A percentile compares a stretch with the other conserved stretches of the same genome.
Conservation (phyloP, 768 basidiomycete genomes). For the Rhodosporidiobolus odoratus region DNA sequence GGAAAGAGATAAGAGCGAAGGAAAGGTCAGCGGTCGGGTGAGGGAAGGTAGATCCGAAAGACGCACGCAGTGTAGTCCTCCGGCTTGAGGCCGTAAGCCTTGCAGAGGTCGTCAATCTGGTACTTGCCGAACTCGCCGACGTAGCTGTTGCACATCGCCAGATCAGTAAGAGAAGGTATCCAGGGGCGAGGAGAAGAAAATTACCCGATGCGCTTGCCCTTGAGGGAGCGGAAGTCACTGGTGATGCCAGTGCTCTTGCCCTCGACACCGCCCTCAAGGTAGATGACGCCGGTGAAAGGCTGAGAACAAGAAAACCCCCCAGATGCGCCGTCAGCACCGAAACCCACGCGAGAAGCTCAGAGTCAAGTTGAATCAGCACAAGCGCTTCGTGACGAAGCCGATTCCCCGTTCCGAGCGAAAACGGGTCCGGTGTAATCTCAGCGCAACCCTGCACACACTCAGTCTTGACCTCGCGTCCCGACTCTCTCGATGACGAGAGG, state of each 20-base stretch:
- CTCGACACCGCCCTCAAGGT: conserved; percentile 40
- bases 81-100: conserved; percentile 33
- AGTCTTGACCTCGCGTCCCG: neutral
- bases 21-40: neutral
- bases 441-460: neutral
- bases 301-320: neutral
- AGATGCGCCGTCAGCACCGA: neutral
- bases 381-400: neutral
- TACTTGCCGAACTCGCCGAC: conserved; percentile 40
- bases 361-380: neutral
- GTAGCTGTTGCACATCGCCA: neutral
- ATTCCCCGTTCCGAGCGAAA: neutral
- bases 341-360: neutral
- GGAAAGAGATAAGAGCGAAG: no score
- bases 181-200: neutral
- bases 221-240: conserved; percentile 36
- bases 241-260: conserved; percentile 30
- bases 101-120: conserved; percentile 40
- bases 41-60: neutral
- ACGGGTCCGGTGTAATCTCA: conserved; percentile 15
- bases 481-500: neutral
- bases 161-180: neutral
- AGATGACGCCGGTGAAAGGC: conserved; percentile 42
- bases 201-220: conserved; percentile 40
- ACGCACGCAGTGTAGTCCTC: conserved; percentile 36